Conservation (phyloP, 768 basidiomycete species). For the Lepiota venenata region DNA sequence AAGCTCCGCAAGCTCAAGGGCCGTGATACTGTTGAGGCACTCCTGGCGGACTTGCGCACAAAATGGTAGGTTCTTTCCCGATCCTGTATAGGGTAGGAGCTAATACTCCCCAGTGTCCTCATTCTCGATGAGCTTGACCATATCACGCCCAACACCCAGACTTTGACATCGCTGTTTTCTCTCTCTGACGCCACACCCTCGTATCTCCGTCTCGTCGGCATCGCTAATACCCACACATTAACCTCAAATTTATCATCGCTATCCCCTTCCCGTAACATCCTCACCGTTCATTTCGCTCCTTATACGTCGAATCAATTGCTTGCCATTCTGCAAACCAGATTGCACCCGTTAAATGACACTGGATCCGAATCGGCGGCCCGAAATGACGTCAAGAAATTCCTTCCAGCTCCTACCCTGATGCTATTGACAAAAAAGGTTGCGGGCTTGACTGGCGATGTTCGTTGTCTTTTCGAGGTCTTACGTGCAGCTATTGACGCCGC, state of each 20-base stretch:
- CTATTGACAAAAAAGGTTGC: constrained; percentile 81
- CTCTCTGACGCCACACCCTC: constrained; percentile 53
- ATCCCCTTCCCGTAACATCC: constrained; percentile 38
- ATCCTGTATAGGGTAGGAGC: constrained; percentile 10
- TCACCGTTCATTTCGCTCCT: constrained; percentile 77
- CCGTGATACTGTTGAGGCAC: constrained; percentile 42
- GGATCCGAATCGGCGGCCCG: constrained; percentile 25
- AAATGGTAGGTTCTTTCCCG: constrained; percentile 46
- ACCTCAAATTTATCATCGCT: constrained; percentile 47
- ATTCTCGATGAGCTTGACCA: constrained; percentile 89
- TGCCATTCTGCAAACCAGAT: constrained; percentile 62
- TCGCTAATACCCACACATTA: constrained; percentile 88
- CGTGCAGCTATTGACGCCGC: constrained; percentile 77
- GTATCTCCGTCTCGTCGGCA: constrained; percentile 70
- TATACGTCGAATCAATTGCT: constrained; percentile 73
- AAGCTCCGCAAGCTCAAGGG: constrained; percentile 40
- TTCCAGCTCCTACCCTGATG: constrained; percentile 61
- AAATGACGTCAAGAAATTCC: constrained; percentile 45
- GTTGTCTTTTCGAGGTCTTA: constrained; percentile 76
- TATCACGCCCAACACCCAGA: constrained; percentile 57
- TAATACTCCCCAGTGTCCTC: constrained; percentile 43
- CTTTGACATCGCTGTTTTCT: constrained; percentile 62
- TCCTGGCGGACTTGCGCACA: constrained; percentile 37
- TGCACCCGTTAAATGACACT: constrained; percentile 45
- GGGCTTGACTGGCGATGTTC: constrained; percentile 78